Evolutionary conservation across 179 eudicot genomes (phyloP), one percentile per base, ranked within the genome.

Genomic region (Amaranthus tricolor): DNA sequence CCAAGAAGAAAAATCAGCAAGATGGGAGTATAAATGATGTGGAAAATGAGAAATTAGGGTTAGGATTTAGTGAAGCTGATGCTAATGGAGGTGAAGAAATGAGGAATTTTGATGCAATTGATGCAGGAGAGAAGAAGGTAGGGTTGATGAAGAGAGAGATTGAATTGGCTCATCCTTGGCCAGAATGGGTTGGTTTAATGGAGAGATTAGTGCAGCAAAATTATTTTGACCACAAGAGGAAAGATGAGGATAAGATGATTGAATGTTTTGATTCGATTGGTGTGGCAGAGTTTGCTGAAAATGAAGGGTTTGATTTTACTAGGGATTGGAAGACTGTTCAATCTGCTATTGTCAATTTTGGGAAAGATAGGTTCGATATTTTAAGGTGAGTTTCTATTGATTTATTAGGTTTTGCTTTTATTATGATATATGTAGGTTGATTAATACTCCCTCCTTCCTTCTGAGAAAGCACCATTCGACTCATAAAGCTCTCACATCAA

Each of bases 151-250:
- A 66, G 74, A 86, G 77, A 45, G 87, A 81, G 86, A 84, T 90
- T 73, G 93, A 88, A 72, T 71, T 94, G 88, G 90, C 84, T 57
- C 98, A 94, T 67, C 97, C 93, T 12, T 94, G 97, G 98, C 86
- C 89, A 11, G 97, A 94, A 71, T 94, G 97, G 98, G 79, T 94
- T 11, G 97, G 84, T 61, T 83, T 94, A 63, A 87, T 94, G 96
- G 96, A 94, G 88, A 86, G 96, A 71, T 81, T 94, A 69, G 90
- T 94, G 78, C 82, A 89, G 81, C 98, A 90, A 82, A 94, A 92
- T 66, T 92, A 94, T 54, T 92, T 94, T 70, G 98, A 94, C 82
- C 86, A 81, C 51, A 68, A 78, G 81, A 86, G 96, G 78, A 88
- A 86, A 70, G 97, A 94, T 57, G 98, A 94, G 85, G 94, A 87